Percentiles rank a stretch among this genome's conserved stretches.
These are phyloP conservation scores for Phytophthora boehmeriae DNA, from an alignment of 352 stramenopile genomes.

Conservation along the genomic window DNA sequence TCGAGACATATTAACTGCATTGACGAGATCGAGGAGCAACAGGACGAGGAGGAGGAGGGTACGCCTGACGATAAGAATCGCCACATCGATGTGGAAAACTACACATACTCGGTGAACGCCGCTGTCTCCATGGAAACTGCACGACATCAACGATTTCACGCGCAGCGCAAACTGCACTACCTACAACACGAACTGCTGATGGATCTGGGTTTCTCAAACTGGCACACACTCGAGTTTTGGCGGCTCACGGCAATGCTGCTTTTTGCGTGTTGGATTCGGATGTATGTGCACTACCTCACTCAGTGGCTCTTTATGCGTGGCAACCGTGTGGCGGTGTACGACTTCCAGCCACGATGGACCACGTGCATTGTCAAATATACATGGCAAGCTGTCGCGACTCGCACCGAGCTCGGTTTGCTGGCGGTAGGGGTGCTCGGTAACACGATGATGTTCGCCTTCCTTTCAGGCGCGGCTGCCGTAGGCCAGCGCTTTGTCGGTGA, in stretches of 20 bases:
- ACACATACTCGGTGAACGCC: conserved; percentile 60
- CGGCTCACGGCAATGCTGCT: conserved; percentile 57
- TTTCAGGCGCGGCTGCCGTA: conserved; percentile 46
- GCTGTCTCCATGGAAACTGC: conserved; percentile 51
- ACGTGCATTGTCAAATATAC: conserved; percentile 90
- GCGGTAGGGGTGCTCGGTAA: conserved; percentile 61
- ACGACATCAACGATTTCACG: conserved; percentile 64
- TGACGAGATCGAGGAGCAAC: conserved; percentile 10
- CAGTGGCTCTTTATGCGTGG: conserved; percentile 86
- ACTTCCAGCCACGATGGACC: conserved; percentile 64
- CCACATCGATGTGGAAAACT: conserved; percentile 47
- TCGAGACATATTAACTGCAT: conserved; percentile 13
- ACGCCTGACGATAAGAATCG: background rate
- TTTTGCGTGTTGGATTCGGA: conserved; percentile 83
- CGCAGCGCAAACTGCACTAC: conserved; percentile 78
- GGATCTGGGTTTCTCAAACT: conserved; percentile 61
- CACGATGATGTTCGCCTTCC: conserved; percentile 49
- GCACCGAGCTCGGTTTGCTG: conserved; percentile 76
- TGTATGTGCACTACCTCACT: conserved; percentile 90
- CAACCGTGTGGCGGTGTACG: conserved; percentile 78
- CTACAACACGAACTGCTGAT: conserved; percentile 80
- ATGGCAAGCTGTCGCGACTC: conserved; percentile 59
- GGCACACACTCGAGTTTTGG: conserved; percentile 83
- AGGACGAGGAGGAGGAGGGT: conserved; percentile 10
- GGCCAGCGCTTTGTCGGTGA: conserved; percentile 61